These are phyloP conservation scores for Scortechinia acanthostroma DNA, from an alignment of 2,329 filamentous ascomycete genomes.

Conservation along the genomic window DNA sequence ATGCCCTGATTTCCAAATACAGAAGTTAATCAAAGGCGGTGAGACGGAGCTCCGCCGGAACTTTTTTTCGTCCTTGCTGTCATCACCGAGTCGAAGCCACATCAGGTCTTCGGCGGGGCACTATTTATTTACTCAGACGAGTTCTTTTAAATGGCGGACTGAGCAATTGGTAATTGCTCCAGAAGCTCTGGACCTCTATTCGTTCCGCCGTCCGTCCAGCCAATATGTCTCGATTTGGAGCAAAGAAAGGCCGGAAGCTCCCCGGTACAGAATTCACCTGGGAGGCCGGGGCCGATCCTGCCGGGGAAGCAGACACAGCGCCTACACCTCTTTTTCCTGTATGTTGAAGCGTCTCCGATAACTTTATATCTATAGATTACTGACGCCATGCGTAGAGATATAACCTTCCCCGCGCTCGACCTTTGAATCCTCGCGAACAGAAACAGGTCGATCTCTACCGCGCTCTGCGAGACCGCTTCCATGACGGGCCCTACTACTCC, in stretches of 20 bases:
- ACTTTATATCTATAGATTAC: neutral
- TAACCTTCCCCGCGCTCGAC: slow-evolving; percentile 21
- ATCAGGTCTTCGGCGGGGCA: too few relatives aligned
- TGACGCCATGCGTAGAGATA: slow-evolving; percentile 11
- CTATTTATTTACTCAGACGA: too few relatives aligned
- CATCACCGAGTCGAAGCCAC: too few relatives aligned
- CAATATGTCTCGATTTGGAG: slow-evolving; percentile 27
- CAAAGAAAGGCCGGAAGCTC: slow-evolving; percentile 23
- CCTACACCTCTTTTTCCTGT: slow-evolving; percentile 37
- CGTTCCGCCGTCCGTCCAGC: too few relatives aligned
- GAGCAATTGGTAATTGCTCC: too few relatives aligned
- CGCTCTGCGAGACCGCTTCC: slow-evolving; percentile 40
- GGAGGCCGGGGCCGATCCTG: slow-evolving; percentile 24
- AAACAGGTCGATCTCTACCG: slow-evolving; percentile 38
- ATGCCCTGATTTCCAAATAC: too few relatives aligned
- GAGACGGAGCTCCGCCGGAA: neutral
- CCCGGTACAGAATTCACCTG: slow-evolving; percentile 29
- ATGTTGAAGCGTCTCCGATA: slow-evolving; percentile 10
- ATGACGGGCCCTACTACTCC: slow-evolving; percentile 52
- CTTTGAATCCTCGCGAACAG: slow-evolving; percentile 32
- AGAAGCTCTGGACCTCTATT: too few relatives aligned
- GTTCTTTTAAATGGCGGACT: too few relatives aligned
- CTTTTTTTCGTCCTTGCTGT: neutral
- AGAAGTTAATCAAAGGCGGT: too few relatives aligned
- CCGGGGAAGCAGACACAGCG: slow-evolving; percentile 23